Percentiles rank a stretch among this genome's conserved stretches.
phyloP scores from a whole-genome alignment of 805 yeast species.

The Candida arabinofermentans region DNA sequence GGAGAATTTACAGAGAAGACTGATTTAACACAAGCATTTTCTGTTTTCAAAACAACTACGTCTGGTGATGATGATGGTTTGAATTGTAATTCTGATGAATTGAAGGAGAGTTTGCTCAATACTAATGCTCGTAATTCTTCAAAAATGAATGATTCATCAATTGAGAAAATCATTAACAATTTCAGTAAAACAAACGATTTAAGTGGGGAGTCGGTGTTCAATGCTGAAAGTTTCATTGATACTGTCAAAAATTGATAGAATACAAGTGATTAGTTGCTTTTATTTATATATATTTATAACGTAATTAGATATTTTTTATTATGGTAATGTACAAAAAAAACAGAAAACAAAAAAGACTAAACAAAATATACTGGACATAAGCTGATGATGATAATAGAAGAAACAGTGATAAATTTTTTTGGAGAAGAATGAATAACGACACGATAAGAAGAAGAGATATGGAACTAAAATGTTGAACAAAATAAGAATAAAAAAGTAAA shows the following conservation, averaged over 20 bases:
- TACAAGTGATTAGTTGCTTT: not conserved
- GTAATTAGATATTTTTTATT: not conserved
- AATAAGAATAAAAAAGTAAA: too few relatives aligned
- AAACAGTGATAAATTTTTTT: too few relatives aligned
- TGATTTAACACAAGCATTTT: slow-evolving; percentile 57
- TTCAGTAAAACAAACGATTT: slow-evolving; percentile 52
- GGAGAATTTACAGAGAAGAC: slow-evolving; percentile 44
- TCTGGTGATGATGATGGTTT: slow-evolving; percentile 32
- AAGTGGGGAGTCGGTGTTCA: slow-evolving; percentile 55
- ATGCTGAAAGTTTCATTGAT: slow-evolving; percentile 60
- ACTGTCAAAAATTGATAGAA: slow-evolving; percentile 22
- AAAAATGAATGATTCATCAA: slow-evolving; percentile 26
- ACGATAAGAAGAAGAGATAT: too few relatives aligned
- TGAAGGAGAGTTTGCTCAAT: slow-evolving; percentile 48
- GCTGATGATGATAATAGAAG: not conserved
- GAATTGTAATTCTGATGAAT: slow-evolving; percentile 43
- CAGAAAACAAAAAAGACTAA: not conserved
- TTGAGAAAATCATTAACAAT: slow-evolving; percentile 48
- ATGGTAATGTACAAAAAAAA: not conserved
- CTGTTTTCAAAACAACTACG: slow-evolving; percentile 39
- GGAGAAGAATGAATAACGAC: too few relatives aligned
- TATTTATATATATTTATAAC: not conserved
- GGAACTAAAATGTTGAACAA: too few relatives aligned
- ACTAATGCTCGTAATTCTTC: slow-evolving; percentile 5
- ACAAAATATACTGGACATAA: not conserved